Evolutionary conservation across 495 filamentous ascomycete genomes (phyloP), one percentile per base, ranked within the genome.

Genomic region (Astrocystis sublimbata): DNA sequence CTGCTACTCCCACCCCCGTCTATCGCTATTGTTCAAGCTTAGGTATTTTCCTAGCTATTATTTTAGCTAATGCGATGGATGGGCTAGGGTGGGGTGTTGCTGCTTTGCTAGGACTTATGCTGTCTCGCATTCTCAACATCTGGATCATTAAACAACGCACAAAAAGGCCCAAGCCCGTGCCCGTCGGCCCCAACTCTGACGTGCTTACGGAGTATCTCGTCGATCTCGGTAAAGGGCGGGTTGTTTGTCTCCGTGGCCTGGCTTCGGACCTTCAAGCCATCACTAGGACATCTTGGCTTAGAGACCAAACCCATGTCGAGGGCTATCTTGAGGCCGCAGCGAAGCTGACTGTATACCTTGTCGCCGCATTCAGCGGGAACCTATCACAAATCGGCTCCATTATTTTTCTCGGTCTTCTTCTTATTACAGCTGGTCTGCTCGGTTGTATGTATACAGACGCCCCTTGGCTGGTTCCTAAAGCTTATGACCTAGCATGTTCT

Each of bases 181-280:
- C 61, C 12, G 61, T 38, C 23, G 42, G 55, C 23, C 59, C 49
- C 3, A 46, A 60, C 38, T 56, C 57, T 35, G 67, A 59, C 31
- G 0, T 59, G 52, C 58, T 69, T 8, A 75, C 72, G 4, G 66
- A 72, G 60, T 76, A 74, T 33, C 51, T 71, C 10, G 65, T 79
- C 36, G 71, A 71, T 36, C 64, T 77, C 6, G 68, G 61, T 4
- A 65, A 68, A 43, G 73, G 69, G 30, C 61, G 58, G 1, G 66
- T 51, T 66, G 74, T 87, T 3, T 71, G 78, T 2, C 72, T 89
- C 50, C 75, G 74, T 33, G 86, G 86, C 19, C 53, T 63, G 24
- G 76, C 83, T 2, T 76, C 80, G 42, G 85, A 86, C 60, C 74
- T 88, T 8, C 83, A 85, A 58, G 82, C 83, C 36, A 78, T 88